Base-by-base conservation (phyloP, 2,329 filamentous ascomycete species). In the Phialophora chinensis region DNA sequence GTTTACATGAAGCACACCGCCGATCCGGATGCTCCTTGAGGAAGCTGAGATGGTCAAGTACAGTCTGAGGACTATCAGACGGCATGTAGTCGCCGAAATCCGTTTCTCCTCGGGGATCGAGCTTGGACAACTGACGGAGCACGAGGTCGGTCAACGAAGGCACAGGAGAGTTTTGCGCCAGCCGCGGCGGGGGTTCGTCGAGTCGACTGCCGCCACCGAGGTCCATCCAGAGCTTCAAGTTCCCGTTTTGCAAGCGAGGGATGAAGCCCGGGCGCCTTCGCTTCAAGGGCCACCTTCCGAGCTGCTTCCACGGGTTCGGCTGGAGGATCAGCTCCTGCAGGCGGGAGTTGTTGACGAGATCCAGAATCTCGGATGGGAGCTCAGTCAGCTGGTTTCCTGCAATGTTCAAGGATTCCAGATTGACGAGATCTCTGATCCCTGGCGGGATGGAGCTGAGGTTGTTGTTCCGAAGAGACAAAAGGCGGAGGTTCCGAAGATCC, bases 391-490 rank as follows among this genome's bases (percentile, higher is more conserved):
- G 73, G 66, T 83, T 84, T 33, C 78, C 77, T 1, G 79, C 77
- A 27, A 83, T 68, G 44, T 83, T 83, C n/a, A 83, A 70, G 29
- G 79, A 78, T 72, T 79, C 76, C 49, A 84, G 73, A 53, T 76
- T 76, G 8, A 73, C 77, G 60, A 83, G 71, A 57, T 75, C 78
- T 55, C 77, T 71, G 42, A 83, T 81, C 0, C 77, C 74, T 10
- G 76, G 69, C 1, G 80, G 80, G 25, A 83, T 75, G 27, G 77
- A 75, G 0, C 73, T 75, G 5, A 83, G 73, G 55, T 80, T 77
- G 73, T 83, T 83, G 59, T 79, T 78, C 2, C 81, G 79, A 55
- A 83, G 68, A 70, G 80, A 83, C 10, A 83, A 75, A 3, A 81
- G 77, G 33, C 76, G 78, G 17, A 83, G 73, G 44, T 76, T 75